These are phyloP conservation scores for Globomyces sp. DNA, from an alignment of 371 early-diverging fungal genomes.

Conservation along the genomic window DNA sequence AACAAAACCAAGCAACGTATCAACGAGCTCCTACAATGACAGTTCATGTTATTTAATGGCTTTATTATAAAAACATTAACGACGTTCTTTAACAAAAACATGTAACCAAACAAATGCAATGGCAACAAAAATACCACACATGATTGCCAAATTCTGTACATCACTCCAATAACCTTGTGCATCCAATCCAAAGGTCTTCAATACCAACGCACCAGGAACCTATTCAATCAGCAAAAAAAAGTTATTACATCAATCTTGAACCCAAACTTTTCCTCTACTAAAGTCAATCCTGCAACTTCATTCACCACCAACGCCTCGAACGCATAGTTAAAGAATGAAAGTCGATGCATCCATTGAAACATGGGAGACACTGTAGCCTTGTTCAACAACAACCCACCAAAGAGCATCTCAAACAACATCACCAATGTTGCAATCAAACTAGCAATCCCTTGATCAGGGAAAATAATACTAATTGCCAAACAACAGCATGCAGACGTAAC, in stretches of 20 bases:
- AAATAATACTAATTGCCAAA: constrained; percentile 70
- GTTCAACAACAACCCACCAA: constrained; percentile 89
- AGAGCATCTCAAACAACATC: constrained; percentile 88
- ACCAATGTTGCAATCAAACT: constrained; percentile 74
- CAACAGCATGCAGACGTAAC: constrained; percentile 77
- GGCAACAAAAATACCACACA: constrained; percentile 52
- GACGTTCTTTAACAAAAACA: constrained; percentile 76
- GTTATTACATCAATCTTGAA: constrained; percentile 36
- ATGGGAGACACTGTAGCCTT: constrained; percentile 64
- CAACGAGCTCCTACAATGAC: too few species aligned
- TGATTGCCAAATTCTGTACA: constrained; percentile 41
- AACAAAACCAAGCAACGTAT: too few species aligned
- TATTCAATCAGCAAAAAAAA: background rate
- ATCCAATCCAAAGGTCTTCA: constrained; percentile 89
- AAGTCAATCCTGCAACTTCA: constrained; percentile 76
- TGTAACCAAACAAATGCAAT: constrained; percentile 80
- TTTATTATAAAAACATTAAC: constrained; percentile 17
- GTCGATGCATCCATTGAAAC: constrained; percentile 68
- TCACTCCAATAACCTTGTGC: constrained; percentile 83
- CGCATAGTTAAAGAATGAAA: constrained; percentile 87
- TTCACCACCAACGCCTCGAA: constrained; percentile 89
- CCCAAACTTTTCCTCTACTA: constrained; percentile 65
- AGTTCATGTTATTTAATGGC: too few species aligned
- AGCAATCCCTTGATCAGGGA: constrained; percentile 73
- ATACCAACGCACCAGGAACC: constrained; percentile 83